Evolutionary conservation across 2,329 filamentous ascomycete genomes (phyloP).

Genomic region (Botrytis squamosa): DNA sequence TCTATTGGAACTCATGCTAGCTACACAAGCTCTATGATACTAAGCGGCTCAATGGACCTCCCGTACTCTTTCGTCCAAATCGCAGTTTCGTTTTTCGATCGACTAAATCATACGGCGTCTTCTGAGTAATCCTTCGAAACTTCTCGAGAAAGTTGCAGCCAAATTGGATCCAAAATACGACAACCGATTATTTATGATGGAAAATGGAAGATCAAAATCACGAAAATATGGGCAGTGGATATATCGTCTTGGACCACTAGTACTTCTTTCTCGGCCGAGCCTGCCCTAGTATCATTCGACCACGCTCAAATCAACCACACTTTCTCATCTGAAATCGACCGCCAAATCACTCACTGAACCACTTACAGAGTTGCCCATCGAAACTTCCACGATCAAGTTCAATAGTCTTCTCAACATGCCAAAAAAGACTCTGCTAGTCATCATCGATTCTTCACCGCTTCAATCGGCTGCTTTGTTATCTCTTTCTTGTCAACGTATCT

Average conservation of each 20-base stretch:
- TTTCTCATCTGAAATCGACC: neutral
- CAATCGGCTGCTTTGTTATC: slow-evolving; percentile 23
- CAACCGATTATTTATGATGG: neutral
- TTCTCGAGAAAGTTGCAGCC: neutral
- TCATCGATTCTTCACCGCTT: slow-evolving; percentile 22
- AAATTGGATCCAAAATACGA: neutral
- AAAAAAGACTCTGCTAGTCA: slow-evolving; percentile 21
- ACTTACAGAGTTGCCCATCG: too few relatives aligned
- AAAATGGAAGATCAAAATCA: neutral
- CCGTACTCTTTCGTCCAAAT: neutral
- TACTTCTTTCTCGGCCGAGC: neutral
- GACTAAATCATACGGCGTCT: neutral
- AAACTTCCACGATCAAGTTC: slow-evolving; percentile 14
- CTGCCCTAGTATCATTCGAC: neutral
- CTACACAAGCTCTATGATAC: neutral
- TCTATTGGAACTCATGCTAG: neutral
- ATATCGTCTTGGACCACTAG: neutral
- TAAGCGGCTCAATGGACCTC: neutral
- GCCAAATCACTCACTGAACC: neutral
- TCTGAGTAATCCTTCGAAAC: neutral
- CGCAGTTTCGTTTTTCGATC: neutral
- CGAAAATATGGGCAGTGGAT: neutral
- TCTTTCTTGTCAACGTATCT: slow-evolving; percentile 24
- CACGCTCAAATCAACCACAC: neutral
- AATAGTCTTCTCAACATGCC: slow-evolving; percentile 20